Evolutionary conservation across 257 asterid species (phyloP).

Genomic region (Nyctanthes arbortristis): DNA sequence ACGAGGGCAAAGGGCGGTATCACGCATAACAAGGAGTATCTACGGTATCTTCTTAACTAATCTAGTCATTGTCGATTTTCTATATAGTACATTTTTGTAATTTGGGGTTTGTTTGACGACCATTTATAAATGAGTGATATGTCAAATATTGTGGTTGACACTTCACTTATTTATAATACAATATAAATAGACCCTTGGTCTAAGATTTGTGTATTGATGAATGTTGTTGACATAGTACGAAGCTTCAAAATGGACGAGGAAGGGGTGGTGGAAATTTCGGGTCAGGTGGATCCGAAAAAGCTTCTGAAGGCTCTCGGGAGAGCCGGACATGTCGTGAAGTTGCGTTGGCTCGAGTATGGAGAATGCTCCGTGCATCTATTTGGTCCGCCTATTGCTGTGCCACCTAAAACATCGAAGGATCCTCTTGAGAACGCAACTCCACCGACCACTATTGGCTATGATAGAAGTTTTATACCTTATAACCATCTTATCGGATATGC

Average conservation of each 20-base stretch:
- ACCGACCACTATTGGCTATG: no score
- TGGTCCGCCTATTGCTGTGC: not conserved
- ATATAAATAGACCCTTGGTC: no score
- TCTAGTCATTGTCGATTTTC: no score
- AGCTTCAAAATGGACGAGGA: conserved; percentile 28
- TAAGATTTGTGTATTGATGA: no score
- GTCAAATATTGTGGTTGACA: no score
- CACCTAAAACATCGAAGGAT: not conserved
- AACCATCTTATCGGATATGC: no score
- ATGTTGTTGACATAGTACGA: not conserved
- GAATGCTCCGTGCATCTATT: conserved; percentile 32
- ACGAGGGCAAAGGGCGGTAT: conserved; percentile 35
- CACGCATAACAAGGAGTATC: conserved; percentile 6
- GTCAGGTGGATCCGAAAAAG: conserved; percentile 9
- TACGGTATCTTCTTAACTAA: conserved; percentile 5
- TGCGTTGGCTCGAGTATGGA: conserved; percentile 35
- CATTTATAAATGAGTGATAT: no score
- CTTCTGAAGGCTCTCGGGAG: conserved; percentile 25
- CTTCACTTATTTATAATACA: not conserved
- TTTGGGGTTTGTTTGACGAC: no score
- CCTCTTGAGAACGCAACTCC: no score
- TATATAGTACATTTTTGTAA: no score
- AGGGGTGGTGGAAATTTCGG: conserved; percentile 33
- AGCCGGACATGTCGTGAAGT: conserved; percentile 4
- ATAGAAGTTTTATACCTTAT: no score